Percentiles rank a stretch among this genome's conserved stretches.
Conservation (phyloP, 768 basidiomycete genomes). For the Russula sp. region DNA sequence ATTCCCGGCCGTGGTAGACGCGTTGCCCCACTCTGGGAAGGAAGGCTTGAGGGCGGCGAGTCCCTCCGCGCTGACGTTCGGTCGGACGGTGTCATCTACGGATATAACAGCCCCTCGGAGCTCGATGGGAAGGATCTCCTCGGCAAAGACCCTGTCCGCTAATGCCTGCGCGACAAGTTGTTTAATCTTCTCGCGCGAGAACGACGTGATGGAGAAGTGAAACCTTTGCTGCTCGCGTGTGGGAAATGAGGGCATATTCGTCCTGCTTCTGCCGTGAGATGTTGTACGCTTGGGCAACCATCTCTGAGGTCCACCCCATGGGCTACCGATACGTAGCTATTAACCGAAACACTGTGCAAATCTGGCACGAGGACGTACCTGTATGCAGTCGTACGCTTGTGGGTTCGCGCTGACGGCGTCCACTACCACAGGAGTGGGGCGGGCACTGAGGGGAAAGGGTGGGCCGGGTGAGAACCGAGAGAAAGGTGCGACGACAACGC, state of each 20-base stretch:
- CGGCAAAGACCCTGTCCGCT: slow-evolving; percentile 64
- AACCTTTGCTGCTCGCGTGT: slow-evolving; percentile 70
- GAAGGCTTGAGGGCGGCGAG: slow-evolving; percentile 78
- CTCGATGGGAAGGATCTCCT: slow-evolving; percentile 87
- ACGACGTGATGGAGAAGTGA: not conserved
- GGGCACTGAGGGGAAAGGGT: slow-evolving; percentile 42
- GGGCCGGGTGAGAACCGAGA: slow-evolving; percentile 2
- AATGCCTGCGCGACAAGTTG: slow-evolving; percentile 44
- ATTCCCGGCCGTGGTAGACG: slow-evolving; percentile 76
- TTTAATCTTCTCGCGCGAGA: slow-evolving; percentile 4
- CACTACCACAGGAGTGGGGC: slow-evolving; percentile 65
- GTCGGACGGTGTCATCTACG: slow-evolving; percentile 82
- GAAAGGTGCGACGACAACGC: not conserved
- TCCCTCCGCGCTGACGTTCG: slow-evolving; percentile 72
- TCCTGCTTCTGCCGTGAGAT: slow-evolving; percentile 81
- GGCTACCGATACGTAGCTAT: slow-evolving; percentile 41
- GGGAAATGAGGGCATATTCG: slow-evolving; percentile 82
- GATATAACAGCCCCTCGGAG: slow-evolving; percentile 60
- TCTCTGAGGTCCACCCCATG: slow-evolving; percentile 95
- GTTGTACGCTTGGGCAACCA: slow-evolving; percentile 78
- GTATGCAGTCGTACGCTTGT: slow-evolving; percentile 70
- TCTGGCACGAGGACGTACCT: slow-evolving; percentile 37
- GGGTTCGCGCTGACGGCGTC: slow-evolving; percentile 51
- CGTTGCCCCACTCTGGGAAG: slow-evolving; percentile 73
- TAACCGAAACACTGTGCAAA: not conserved